Conservation (phyloP, 2,329 filamentous ascomycete genomes). For the Boeremia exigua region DNA sequence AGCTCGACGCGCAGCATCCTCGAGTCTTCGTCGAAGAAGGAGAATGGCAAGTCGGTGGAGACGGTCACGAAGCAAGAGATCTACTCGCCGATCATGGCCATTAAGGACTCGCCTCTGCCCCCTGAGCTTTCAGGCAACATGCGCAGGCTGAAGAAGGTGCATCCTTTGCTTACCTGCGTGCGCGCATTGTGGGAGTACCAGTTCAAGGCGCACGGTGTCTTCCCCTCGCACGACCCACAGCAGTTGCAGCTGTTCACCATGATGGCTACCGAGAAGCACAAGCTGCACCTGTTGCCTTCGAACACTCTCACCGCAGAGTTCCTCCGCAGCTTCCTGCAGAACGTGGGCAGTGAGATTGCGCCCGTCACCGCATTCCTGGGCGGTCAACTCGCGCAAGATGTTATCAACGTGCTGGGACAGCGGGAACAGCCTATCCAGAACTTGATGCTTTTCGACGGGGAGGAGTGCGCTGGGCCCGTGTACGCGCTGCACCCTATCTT, state of each 20-base stretch:
- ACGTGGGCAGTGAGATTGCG: constrained; percentile 81
- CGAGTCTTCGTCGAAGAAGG: constrained; percentile 68
- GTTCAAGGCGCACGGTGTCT: constrained; percentile 50
- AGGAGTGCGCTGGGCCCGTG: constrained; percentile 76
- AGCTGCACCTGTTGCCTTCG: constrained; percentile 60
- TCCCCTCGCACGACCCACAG: constrained; percentile 58
- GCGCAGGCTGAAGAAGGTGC: constrained; percentile 75
- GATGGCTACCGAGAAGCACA: constrained; percentile 78
- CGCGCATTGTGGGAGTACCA: constrained; percentile 91
- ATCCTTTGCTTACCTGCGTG: constrained; percentile 82
- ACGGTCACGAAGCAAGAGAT: constrained; percentile 89
- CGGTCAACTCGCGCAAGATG: constrained; percentile 90
- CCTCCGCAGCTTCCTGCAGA: constrained; percentile 83
- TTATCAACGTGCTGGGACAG: constrained; percentile 92
- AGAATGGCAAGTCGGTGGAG: constrained; percentile 73
- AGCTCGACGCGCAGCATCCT: constrained; percentile 79
- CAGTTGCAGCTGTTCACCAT: constrained; percentile 76
- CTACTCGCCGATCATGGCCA: constrained; percentile 88
- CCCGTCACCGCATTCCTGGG: constrained; percentile 90
- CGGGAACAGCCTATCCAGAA: constrained; percentile 97
- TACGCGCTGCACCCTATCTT: constrained; percentile 77
- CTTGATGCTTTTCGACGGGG: constrained; percentile 88
- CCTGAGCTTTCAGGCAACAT: constrained; percentile 71
- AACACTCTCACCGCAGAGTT: constrained; percentile 63
- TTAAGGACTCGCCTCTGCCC: constrained; percentile 75